These are phyloP conservation scores for Suillus weaverae DNA, from an alignment of 768 basidiomycete genomes.

Conservation along the genomic window DNA sequence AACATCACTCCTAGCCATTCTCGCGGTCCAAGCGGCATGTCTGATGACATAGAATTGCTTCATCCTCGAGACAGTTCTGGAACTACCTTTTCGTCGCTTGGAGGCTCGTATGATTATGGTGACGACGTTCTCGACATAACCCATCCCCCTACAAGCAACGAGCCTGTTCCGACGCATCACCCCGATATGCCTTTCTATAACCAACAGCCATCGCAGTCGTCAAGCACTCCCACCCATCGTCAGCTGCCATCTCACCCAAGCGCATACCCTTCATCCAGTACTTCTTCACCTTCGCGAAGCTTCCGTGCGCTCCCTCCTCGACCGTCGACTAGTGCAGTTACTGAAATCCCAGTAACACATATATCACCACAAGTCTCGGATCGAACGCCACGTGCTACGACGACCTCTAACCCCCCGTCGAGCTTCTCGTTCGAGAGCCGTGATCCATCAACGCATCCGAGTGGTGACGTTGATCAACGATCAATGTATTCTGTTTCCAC, in stretches of 20 bases:
- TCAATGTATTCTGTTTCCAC: conserved; percentile 25
- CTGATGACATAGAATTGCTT: conserved; percentile 31
- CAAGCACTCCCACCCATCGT: not conserved
- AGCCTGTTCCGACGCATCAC: conserved; percentile 19
- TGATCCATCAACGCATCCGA: conserved; percentile 6
- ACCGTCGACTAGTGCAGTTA: conserved; percentile 13
- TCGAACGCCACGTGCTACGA: not conserved
- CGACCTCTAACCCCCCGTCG: conserved; percentile 8
- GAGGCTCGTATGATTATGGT: conserved; percentile 15
- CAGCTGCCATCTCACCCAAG: not conserved
- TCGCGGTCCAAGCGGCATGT: conserved; percentile 21
- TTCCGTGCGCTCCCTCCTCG: conserved; percentile 34
- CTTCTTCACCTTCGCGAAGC: conserved; percentile 17
- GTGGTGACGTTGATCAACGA: conserved; percentile 18
- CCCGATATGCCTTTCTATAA: conserved; percentile 12
- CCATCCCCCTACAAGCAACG: conserved; percentile 15
- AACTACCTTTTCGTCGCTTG: conserved; percentile 3
- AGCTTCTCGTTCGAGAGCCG: not conserved
- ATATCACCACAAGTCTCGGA: not conserved
- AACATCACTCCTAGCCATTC: conserved; percentile 19
- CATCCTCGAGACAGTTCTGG: conserved; percentile 12
- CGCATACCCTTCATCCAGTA: conserved; percentile 13
- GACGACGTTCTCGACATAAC: conserved; percentile 25
- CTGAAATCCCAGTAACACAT: not conserved
- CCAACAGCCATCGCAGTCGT: conserved; percentile 9